A percentile compares a stretch with the other conserved stretches of the same genome.
Evolutionary conservation across 1,139 yeast species (phyloP).

Genomic region (Entelexis sorbosivorans): DNA sequence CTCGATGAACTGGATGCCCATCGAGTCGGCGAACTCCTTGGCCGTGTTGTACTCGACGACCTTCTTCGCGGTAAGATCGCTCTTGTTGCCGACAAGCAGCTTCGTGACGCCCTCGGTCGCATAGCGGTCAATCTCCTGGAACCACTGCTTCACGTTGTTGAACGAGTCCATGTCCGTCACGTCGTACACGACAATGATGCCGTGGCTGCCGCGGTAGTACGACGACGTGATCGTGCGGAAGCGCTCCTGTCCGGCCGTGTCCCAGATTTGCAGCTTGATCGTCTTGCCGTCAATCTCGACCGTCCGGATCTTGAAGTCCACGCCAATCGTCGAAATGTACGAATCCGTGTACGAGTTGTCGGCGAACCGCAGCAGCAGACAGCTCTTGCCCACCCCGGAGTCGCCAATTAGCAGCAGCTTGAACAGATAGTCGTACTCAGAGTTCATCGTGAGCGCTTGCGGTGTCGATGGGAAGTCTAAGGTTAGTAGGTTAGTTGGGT

Average conservation of each 20-base stretch:
- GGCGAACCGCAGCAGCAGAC: conserved; percentile 86
- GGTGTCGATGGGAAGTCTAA: background rate
- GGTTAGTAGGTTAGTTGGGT: background rate
- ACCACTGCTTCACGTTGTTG: conserved; percentile 96
- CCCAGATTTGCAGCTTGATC: conserved; percentile 96
- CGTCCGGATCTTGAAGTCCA: conserved; percentile 94
- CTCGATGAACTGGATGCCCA: conserved; percentile 91
- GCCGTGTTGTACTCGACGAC: conserved; percentile 95
- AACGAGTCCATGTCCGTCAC: conserved; percentile 97
- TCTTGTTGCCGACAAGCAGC: conserved; percentile 91
- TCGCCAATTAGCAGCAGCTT: conserved; percentile 91
- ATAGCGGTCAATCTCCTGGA: conserved; percentile 95
- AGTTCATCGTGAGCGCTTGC: conserved; percentile 20
- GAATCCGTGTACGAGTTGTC: conserved; percentile 97
- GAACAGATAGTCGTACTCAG: conserved; percentile 80
- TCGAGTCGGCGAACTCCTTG: conserved; percentile 93
- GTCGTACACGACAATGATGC: conserved; percentile 93
- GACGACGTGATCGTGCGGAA: conserved; percentile 96
- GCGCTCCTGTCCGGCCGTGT: conserved; percentile 97
- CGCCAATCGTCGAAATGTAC: conserved; percentile 95
- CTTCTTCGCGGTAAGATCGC: conserved; percentile 86
- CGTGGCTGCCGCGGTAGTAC: conserved; percentile 97
- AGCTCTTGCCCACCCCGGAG: conserved; percentile 97
- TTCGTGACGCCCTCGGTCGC: conserved; percentile 97
- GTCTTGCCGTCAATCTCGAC: conserved; percentile 86